Evolutionary conservation across 495 filamentous ascomycete genomes (phyloP), one percentile per base, ranked within the genome.

Genomic region (Neurospora sp.): DNA sequence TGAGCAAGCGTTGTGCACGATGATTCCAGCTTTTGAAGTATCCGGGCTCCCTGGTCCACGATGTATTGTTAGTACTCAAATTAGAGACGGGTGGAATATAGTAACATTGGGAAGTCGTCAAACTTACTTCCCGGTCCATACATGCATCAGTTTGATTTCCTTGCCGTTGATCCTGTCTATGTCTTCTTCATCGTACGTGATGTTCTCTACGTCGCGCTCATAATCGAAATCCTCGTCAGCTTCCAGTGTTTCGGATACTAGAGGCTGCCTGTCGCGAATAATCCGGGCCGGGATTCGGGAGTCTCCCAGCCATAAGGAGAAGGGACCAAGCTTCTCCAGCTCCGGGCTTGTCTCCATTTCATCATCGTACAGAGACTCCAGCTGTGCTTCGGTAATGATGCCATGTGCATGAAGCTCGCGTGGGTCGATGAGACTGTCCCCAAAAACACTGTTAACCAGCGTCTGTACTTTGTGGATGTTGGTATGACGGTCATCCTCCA

Each of bases 301-400:
- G 15, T 86, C 85, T 5, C 89, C 88, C 39, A 96, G 82, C 92
- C 92, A 94, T 15, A 84, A 78, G 4, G 81, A 79, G 71, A 96
- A 85, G 0, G 86, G 83, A 21, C 88, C 88, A 0, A 75, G 72
- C 1, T 77, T 73, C 5, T 85, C 79, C 1, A 79, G 71, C 5
- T 76, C 73, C 7, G 75, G 66, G 7, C 79, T 78, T 48, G 79
- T 77, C 31, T 88, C 81, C 89, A 89, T 91, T 5, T 81, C 81
- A 2, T 88, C 88, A 17, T 87, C 82, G 10, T 81, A 79, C 15
- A 97, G 84, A n/a, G 89, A 90, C 0, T 88, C 80, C 31, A 83
- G 82, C 75, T 97, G 94, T 0, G 77, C 79, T 24, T 85, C 48
- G 0, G 86, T 90, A 70, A 97, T 85, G 3, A 96, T 74, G 0